Evolutionary conservation across 192 early-diverging fungal species (phyloP).

Genomic region (Spizellomyces punctatus): DNA sequence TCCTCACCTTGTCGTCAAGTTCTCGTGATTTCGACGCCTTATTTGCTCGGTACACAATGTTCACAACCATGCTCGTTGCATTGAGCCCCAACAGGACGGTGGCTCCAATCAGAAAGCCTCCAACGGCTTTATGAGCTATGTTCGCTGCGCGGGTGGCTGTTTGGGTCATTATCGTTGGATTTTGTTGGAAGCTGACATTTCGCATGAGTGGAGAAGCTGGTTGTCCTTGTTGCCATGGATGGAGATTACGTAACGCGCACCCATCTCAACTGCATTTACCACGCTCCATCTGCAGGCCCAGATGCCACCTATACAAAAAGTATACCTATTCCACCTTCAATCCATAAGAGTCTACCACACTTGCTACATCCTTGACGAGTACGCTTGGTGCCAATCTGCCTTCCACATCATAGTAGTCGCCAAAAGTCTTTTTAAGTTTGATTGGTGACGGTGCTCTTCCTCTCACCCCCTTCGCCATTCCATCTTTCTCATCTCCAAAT

Average conservation of each 20-base stretch:
- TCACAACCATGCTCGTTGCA: slow-evolving; percentile 30
- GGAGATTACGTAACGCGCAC: too few species aligned
- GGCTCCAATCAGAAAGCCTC: slow-evolving; percentile 32
- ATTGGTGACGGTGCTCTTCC: slow-evolving; percentile 7
- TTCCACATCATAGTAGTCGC: slow-evolving; percentile 44
- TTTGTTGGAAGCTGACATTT: background rate
- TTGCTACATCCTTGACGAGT: slow-evolving; percentile 27
- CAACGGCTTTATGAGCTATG: slow-evolving; percentile 28
- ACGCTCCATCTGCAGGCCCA: too few species aligned
- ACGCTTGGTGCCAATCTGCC: slow-evolving; percentile 35
- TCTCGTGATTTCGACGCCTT: slow-evolving; percentile 11
- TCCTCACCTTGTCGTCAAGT: background rate
- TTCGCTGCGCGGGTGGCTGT: slow-evolving; percentile 27
- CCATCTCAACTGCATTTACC: too few species aligned
- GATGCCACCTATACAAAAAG: background rate
- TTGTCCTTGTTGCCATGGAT: too few species aligned
- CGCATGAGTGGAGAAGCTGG: too few species aligned
- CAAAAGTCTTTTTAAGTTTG: slow-evolving; percentile 31
- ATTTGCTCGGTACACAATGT: slow-evolving; percentile 21
- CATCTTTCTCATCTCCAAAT: slow-evolving; percentile 7
- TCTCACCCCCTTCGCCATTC: background rate
- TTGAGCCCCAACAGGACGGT: slow-evolving; percentile 25
- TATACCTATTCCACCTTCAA: slow-evolving; percentile 12
- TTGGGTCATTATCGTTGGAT: slow-evolving; percentile 9
- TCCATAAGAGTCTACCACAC: slow-evolving; percentile 12